These are phyloP conservation scores for Fusarium sp. DNA, from an alignment of 2,329 filamentous ascomycete genomes.

Conservation along the genomic window DNA sequence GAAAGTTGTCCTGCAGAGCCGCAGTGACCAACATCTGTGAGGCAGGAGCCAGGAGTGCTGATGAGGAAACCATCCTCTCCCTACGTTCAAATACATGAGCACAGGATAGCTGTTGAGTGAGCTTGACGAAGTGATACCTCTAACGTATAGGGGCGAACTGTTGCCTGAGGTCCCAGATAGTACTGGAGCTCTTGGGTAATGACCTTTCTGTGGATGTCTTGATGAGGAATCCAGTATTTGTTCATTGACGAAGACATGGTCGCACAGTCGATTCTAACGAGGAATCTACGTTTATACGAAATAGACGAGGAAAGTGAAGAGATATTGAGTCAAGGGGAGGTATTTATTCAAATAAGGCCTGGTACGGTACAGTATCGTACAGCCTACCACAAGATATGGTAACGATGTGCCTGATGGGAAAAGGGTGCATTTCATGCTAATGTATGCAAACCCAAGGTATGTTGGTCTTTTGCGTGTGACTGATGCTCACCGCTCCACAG, in stretches of 20 bases:
- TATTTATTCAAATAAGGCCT: constrained; percentile 41
- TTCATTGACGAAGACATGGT: constrained; percentile 57
- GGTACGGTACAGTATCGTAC: constrained; percentile 5
- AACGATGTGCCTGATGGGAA: constrained; percentile 37
- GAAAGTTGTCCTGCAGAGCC: background rate
- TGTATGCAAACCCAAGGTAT: constrained; percentile 43
- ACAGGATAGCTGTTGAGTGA: constrained; percentile 28
- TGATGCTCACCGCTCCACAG: constrained; percentile 44
- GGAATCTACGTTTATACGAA: constrained; percentile 17
- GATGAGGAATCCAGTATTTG: constrained; percentile 69
- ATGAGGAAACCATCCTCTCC: constrained; percentile 72
- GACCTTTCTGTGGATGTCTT: constrained; percentile 70
- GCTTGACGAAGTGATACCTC: constrained; percentile 57
- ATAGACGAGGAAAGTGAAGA: constrained; percentile 25
- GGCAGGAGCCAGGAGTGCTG: constrained; percentile 65
- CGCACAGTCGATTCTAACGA: constrained; percentile 25
- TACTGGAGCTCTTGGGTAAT: constrained; percentile 69
- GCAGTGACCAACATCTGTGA: constrained; percentile 65
- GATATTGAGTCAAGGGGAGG: constrained; percentile 33
- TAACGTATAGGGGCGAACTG: constrained; percentile 66
- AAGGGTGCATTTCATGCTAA: constrained; percentile 40
- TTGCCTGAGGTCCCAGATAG: constrained; percentile 68
- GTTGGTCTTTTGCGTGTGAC: constrained; percentile 42
- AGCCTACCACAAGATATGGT: constrained; percentile 34
- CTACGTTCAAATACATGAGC: constrained; percentile 50